Percentiles rank a stretch among this genome's conserved stretches.
These are phyloP conservation scores for Lactarius psammicola DNA, from an alignment of 768 basidiomycete species.

Conservation along the genomic window DNA sequence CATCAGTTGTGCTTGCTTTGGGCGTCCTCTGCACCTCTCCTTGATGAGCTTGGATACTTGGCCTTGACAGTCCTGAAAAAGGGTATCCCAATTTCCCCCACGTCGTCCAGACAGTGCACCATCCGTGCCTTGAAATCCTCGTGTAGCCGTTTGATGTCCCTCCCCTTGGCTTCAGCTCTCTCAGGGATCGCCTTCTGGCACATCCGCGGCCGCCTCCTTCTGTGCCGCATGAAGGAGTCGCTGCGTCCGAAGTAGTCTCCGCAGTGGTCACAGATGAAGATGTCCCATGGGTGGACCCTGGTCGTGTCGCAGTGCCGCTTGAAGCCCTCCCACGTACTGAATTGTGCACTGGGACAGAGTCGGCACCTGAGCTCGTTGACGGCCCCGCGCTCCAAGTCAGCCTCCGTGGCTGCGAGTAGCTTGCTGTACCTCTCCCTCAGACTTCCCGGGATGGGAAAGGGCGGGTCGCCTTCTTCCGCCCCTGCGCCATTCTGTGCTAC, in stretches of 20 bases:
- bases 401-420: background rate
- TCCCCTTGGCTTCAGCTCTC: background rate
- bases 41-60: background rate
- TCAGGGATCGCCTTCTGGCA: background rate
- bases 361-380: background rate
- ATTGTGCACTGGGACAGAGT: background rate
- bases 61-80: background rate
- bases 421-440: background rate
- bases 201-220: background rate
- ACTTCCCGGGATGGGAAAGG: background rate
- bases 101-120: background rate
- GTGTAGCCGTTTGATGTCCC: background rate
- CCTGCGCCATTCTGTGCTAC: no score
- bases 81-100: background rate
- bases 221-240: background rate
- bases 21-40: background rate
- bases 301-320: background rate
- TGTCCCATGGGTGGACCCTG: background rate
- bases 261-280: background rate
- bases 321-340: background rate
- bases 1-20: background rate
- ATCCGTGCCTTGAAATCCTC: background rate
- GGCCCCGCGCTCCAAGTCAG: background rate
- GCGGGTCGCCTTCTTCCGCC: background rate
- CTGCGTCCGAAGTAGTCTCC: background rate